Evolutionary conservation across 805 yeast species (phyloP).

Genomic region (Ogataea glucozyma): DNA sequence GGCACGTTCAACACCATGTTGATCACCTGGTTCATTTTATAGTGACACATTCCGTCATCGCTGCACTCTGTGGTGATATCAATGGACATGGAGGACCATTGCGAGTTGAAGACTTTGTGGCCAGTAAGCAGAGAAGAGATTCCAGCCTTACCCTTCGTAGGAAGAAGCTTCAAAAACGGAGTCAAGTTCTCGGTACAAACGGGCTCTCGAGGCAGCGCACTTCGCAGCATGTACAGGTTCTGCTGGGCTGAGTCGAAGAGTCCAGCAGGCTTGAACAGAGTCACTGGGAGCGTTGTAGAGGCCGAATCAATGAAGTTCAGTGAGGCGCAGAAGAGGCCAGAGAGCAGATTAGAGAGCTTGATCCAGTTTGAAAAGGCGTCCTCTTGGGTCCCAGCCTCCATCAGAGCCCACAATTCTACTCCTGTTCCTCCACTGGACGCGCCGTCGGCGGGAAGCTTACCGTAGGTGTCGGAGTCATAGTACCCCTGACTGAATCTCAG

Average conservation of each 20-base stretch:
- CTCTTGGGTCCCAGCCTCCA: slow-evolving; percentile 59
- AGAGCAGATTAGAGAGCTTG: slow-evolving; percentile 66
- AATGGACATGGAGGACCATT: slow-evolving; percentile 92
- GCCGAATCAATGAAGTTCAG: slow-evolving; percentile 82
- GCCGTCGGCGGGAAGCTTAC: slow-evolving; percentile 74
- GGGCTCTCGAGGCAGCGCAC: slow-evolving; percentile 92
- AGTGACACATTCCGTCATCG: slow-evolving; percentile 42
- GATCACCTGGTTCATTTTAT: slow-evolving; percentile 62
- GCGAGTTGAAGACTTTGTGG: slow-evolving; percentile 83
- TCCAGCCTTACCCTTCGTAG: slow-evolving; percentile 91
- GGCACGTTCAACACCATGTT: slow-evolving; percentile 73
- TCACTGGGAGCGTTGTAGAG: slow-evolving; percentile 68
- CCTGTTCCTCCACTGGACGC: slow-evolving; percentile 86
- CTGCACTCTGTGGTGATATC: slow-evolving; percentile 66
- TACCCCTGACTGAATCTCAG: slow-evolving; percentile 89
- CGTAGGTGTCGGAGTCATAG: slow-evolving; percentile 93
- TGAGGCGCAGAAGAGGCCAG: slow-evolving; percentile 95
- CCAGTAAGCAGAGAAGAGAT: slow-evolving; percentile 84
- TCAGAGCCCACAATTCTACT: slow-evolving; percentile 86
- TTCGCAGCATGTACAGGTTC: slow-evolving; percentile 61
- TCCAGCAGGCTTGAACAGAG: slow-evolving; percentile 36
- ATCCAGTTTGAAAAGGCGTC: slow-evolving; percentile 70
- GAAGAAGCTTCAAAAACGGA: slow-evolving; percentile 85
- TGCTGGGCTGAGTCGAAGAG: slow-evolving; percentile 35
- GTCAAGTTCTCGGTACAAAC: slow-evolving; percentile 96